Evolutionary conservation across 1,139 yeast species (phyloP).

Genomic region (Sugiyamaella grinbergsii): DNA sequence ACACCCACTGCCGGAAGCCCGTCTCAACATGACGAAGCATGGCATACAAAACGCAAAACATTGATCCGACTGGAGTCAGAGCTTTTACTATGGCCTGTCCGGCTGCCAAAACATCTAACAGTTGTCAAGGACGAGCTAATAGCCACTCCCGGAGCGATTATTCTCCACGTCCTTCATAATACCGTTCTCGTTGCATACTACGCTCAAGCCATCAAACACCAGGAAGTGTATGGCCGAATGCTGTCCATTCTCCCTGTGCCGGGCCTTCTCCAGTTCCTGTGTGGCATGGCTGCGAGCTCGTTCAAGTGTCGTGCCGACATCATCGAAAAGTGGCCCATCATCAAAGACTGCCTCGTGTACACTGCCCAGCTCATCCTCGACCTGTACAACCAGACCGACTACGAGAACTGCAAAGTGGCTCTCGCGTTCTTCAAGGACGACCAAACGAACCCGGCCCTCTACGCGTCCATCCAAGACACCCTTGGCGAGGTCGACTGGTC

Average conservation of each 20-base stretch:
- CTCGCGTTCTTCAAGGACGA: slow-evolving; percentile 28
- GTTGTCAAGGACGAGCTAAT: slow-evolving; percentile 32
- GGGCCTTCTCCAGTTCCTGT: slow-evolving; percentile 30
- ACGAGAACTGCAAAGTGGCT: slow-evolving; percentile 30
- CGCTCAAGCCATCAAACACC: slow-evolving; percentile 24
- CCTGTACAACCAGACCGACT: slow-evolving; percentile 25
- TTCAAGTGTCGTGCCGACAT: slow-evolving; percentile 29
- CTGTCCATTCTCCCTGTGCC: slow-evolving; percentile 31
- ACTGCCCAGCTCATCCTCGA: slow-evolving; percentile 29
- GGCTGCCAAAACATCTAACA: slow-evolving; percentile 29
- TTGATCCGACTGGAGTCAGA: slow-evolving; percentile 29
- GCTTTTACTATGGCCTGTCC: slow-evolving; percentile 32
- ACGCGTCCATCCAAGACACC: slow-evolving; percentile 22
- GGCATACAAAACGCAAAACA: slow-evolving; percentile 10
- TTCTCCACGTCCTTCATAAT: slow-evolving; percentile 31
- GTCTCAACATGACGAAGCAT: slow-evolving; percentile 13
- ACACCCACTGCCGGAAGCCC: slow-evolving; percentile 8
- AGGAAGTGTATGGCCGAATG: slow-evolving; percentile 27
- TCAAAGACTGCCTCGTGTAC: slow-evolving; percentile 26
- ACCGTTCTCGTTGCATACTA: slow-evolving; percentile 28
- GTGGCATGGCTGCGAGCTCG: slow-evolving; percentile 33
- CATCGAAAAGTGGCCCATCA: slow-evolving; percentile 29
- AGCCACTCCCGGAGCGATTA: slow-evolving; percentile 31
- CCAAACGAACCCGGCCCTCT: slow-evolving; percentile 25
- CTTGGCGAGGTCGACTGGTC: slow-evolving; percentile 29